A percentile compares a stretch with the other conserved stretches of the same genome.
These are phyloP conservation scores for Claviceps spartinae DNA, from an alignment of 2,329 filamentous ascomycete genomes.

Conservation along the genomic window DNA sequence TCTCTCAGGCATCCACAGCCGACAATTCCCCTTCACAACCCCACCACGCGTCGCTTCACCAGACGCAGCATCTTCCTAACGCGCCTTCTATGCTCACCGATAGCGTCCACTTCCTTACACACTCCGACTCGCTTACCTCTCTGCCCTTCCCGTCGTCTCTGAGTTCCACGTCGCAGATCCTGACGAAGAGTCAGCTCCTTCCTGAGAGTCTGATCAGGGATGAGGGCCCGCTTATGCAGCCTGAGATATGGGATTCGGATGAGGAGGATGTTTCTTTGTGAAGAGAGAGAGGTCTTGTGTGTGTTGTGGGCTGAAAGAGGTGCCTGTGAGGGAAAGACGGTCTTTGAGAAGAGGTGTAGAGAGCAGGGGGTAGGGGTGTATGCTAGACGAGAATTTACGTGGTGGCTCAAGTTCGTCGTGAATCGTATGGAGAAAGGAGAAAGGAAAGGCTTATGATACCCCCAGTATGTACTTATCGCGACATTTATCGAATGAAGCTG, in stretches of 20 bases:
- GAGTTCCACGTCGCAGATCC: slow-evolving; percentile 29
- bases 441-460: no score
- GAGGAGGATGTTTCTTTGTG: slow-evolving; percentile 14
- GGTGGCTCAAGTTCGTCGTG: no score
- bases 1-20: slow-evolving; percentile 21
- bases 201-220: slow-evolving; percentile 31
- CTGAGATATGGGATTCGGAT: slow-evolving; percentile 26
- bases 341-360: no score
- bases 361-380: no score
- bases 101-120: slow-evolving; percentile 11
- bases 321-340: no score
- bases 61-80: neutral
- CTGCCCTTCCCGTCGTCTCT: slow-evolving; percentile 7
- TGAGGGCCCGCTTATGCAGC: slow-evolving; percentile 15
- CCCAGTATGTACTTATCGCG: no score
- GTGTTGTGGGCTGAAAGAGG: no score
- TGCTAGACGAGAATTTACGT: no score
- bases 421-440: no score
- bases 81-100: slow-evolving; percentile 5
- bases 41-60: neutral
- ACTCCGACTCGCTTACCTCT: slow-evolving; percentile 9
- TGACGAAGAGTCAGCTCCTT: slow-evolving; percentile 39
- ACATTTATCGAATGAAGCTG: no score
- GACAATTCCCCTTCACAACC: slow-evolving; percentile 10
- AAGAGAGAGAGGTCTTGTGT: neutral